Percentiles rank a stretch among this genome's conserved stretches.
These are phyloP conservation scores for Dioscorea alata DNA, from an alignment of 106 monocot species.

Conservation along the genomic window DNA sequence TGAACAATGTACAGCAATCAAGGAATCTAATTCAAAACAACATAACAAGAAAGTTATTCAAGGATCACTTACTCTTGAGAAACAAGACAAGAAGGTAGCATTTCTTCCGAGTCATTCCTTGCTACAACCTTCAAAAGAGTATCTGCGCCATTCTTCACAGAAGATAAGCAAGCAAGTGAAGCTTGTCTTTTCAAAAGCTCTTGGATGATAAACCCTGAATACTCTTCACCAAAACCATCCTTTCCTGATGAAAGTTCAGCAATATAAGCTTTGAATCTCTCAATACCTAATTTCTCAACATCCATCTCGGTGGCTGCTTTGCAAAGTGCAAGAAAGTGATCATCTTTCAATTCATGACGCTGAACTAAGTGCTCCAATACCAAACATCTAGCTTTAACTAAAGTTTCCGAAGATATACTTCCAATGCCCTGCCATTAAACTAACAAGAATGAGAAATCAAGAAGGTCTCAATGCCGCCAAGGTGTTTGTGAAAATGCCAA, in stretches of 20 bases:
- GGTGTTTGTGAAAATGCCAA: not conserved
- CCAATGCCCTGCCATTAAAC: slow-evolving; percentile 42
- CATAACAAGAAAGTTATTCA: no score
- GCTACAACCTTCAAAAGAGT: slow-evolving; percentile 17
- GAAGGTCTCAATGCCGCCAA: not conserved
- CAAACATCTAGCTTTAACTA: slow-evolving; percentile 50
- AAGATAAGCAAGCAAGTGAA: slow-evolving; percentile 37
- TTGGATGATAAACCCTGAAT: slow-evolving; percentile 45
- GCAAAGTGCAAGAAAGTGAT: slow-evolving; percentile 40
- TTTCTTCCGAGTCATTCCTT: slow-evolving; percentile 4
- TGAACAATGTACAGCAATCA: no score
- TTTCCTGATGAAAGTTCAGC: not conserved
- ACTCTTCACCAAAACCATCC: slow-evolving; percentile 10
- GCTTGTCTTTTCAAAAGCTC: slow-evolving; percentile 47
- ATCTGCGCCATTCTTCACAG: slow-evolving; percentile 26
- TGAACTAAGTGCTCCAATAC: slow-evolving; percentile 57
- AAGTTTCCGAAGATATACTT: slow-evolving; percentile 40
- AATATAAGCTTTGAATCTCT: not conserved
- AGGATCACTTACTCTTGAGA: slow-evolving; percentile 15
- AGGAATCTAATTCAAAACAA: no score
- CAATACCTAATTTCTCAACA: slow-evolving; percentile 21
- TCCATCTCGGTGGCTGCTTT: slow-evolving; percentile 57
- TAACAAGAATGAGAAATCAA: not conserved
- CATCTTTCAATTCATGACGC: slow-evolving; percentile 25
- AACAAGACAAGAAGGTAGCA: not conserved